A percentile compares a stretch with the other conserved stretches of the same genome.
Conservation (phyloP, 768 basidiomycete species). For the Russula emetica region DNA sequence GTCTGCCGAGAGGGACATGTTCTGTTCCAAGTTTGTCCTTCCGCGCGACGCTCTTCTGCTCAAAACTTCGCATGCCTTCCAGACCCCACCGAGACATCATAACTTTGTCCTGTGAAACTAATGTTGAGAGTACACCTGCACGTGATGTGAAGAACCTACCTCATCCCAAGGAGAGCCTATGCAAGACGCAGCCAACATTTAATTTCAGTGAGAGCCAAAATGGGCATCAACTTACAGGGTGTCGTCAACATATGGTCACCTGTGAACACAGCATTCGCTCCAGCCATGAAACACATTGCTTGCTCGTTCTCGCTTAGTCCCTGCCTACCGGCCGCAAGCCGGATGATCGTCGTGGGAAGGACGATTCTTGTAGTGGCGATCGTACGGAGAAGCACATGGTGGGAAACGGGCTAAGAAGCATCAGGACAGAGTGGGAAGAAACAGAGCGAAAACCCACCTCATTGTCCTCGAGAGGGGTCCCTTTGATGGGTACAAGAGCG, state of each 20-base stretch:
- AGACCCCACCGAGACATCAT: slow-evolving; percentile 95
- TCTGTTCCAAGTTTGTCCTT: slow-evolving; percentile 43
- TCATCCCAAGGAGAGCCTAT: slow-evolving; percentile 93
- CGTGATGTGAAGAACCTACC: slow-evolving; percentile 36
- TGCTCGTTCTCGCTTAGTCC: slow-evolving; percentile 87
- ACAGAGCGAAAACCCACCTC: slow-evolving; percentile 48
- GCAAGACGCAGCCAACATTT: slow-evolving; percentile 10
- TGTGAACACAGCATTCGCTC: slow-evolving; percentile 98
- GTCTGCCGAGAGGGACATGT: not conserved
- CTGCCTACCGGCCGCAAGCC: slow-evolving; percentile 91
- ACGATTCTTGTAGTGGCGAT: slow-evolving; percentile 94
- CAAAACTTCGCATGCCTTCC: slow-evolving; percentile 87
- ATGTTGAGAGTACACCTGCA: not conserved
- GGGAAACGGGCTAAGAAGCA: slow-evolving; percentile 59
- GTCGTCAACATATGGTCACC: slow-evolving; percentile 97
- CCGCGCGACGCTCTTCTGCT: slow-evolving; percentile 56
- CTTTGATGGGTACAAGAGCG: slow-evolving; percentile 91
- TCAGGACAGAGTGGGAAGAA: not conserved
- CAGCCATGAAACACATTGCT: slow-evolving; percentile 98
- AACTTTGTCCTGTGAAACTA: slow-evolving; percentile 64
- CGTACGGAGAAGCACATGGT: slow-evolving; percentile 84
- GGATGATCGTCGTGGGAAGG: slow-evolving; percentile 88
- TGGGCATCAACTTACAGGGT: slow-evolving; percentile 59
- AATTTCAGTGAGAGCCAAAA: slow-evolving; percentile 12
- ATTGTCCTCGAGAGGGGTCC: slow-evolving; percentile 89